Percentiles rank a stretch among this genome's conserved stretches.
Conservation (phyloP, 805 yeast species). For the Maudiozyma saulgeensis region DNA sequence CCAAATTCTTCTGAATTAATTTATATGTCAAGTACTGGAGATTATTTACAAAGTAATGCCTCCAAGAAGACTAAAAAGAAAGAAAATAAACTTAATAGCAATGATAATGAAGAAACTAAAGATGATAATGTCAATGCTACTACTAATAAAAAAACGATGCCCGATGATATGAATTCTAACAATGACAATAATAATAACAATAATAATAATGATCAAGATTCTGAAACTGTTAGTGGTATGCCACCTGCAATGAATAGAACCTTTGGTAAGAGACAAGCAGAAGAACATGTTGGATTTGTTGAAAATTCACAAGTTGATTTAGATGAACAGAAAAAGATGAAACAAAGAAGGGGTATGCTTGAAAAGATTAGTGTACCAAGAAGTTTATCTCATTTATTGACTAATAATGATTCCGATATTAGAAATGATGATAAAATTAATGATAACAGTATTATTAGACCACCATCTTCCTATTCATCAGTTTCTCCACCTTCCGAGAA, state of each 20-base stretch:
- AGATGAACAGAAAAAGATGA: slow-evolving; percentile 41
- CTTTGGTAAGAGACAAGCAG: slow-evolving; percentile 25
- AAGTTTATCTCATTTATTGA: slow-evolving; percentile 43
- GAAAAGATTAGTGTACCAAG: slow-evolving; percentile 47
- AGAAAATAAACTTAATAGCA: neutral
- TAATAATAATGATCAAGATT: neutral
- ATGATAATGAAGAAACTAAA: neutral
- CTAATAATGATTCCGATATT: slow-evolving; percentile 20
- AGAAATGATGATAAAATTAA: slow-evolving; percentile 3
- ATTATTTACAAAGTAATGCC: neutral
- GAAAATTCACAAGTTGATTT: slow-evolving; percentile 32
- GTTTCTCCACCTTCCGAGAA: neutral
- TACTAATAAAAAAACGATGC: neutral
- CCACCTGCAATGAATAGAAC: slow-evolving; percentile 52
- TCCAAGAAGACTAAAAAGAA: neutral
- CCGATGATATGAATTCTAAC: no score
- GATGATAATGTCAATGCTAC: neutral
- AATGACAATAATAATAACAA: neutral
- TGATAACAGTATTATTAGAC: neutral
- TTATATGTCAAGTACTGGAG: slow-evolving; percentile 16
- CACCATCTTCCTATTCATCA: neutral
- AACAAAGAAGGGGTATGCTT: slow-evolving; percentile 38
- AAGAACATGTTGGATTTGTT: slow-evolving; percentile 29
- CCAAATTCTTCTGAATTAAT: slow-evolving; percentile 51
- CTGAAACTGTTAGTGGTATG: slow-evolving; percentile 33